Conservation (phyloP, 345 rosid genomes). For the Euphorbia pulcherrima region DNA sequence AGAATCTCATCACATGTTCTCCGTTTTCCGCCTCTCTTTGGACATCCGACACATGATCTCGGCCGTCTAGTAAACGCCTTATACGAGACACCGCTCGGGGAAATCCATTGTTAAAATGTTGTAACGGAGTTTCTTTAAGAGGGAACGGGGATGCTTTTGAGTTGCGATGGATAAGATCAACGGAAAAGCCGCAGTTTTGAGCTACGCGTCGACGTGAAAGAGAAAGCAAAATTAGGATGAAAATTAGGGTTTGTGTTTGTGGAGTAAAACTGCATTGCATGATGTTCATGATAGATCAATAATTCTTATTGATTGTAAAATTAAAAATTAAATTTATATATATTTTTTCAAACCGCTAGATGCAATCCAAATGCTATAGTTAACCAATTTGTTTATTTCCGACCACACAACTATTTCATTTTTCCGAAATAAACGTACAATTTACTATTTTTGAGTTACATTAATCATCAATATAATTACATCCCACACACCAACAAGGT, state of each 20-base stretch:
- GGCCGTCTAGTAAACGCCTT: not conserved
- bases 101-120: constrained; percentile 12
- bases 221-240: not conserved
- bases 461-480: no score
- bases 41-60: not conserved
- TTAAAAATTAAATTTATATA: no score
- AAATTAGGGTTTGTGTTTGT: no score
- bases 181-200: constrained; percentile 14
- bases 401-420: not conserved
- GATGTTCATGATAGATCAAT: no score
- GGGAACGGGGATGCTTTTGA: constrained; percentile 28
- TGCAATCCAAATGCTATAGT: not conserved
- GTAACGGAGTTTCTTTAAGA: constrained; percentile 11
- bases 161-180: constrained; percentile 32
- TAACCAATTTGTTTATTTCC: not conserved
- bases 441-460: not conserved
- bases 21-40: constrained; percentile 4
- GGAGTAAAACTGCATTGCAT: no score
- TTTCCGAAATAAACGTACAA: not conserved
- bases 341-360: no score
- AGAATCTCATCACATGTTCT: constrained; percentile 29
- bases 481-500: no score
- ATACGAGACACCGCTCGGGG: constrained; percentile 4
- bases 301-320: no score
- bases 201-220: not conserved